Percentiles rank a stretch among this genome's conserved stretches.
Conservation (phyloP, 2,329 filamentous ascomycete species). For the Fusarium buxicola region DNA sequence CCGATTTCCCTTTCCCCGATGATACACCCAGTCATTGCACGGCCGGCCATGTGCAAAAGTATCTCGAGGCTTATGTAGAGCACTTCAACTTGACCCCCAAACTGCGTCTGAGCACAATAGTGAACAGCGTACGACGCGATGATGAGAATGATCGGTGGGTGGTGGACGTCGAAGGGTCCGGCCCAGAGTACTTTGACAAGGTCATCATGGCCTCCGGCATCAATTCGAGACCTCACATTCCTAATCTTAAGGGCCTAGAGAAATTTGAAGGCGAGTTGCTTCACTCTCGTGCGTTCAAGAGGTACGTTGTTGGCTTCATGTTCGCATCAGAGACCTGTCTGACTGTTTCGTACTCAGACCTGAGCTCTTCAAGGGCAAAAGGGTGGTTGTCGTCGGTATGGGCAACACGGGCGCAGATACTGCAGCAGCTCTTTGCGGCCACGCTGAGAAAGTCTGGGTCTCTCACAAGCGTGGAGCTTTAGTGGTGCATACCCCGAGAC, state of each 20-base stretch:
- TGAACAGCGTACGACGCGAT: constrained; percentile 39
- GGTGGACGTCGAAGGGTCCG: constrained; percentile 43
- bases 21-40: constrained; percentile 43
- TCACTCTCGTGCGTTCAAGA: constrained; percentile 54
- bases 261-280: constrained; percentile 54
- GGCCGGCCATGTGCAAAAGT: constrained; percentile 45
- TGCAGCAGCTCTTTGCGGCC: constrained; percentile 47
- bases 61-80: constrained; percentile 49
- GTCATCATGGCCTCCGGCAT: constrained; percentile 51
- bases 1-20: constrained; percentile 51
- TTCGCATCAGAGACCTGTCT: accelerated
- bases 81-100: constrained; percentile 47
- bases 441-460: constrained; percentile 55
- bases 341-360: constrained; percentile 15
- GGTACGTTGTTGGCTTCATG: constrained; percentile 28
- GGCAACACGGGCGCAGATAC: constrained; percentile 52
- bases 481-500: constrained; percentile 45
- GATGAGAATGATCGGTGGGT: constrained; percentile 42
- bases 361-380: constrained; percentile 53
- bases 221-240: constrained; percentile 51
- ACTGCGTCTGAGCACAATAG: constrained; percentile 43
- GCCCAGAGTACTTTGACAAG: constrained; percentile 50
- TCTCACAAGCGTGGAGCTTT: constrained; percentile 55
- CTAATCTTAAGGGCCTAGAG: constrained; percentile 50
- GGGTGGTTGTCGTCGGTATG: constrained; percentile 58